Evolutionary conservation across 2,329 filamentous ascomycete genomes (phyloP).

Genomic region (Aureobasidium leucospermi): DNA sequence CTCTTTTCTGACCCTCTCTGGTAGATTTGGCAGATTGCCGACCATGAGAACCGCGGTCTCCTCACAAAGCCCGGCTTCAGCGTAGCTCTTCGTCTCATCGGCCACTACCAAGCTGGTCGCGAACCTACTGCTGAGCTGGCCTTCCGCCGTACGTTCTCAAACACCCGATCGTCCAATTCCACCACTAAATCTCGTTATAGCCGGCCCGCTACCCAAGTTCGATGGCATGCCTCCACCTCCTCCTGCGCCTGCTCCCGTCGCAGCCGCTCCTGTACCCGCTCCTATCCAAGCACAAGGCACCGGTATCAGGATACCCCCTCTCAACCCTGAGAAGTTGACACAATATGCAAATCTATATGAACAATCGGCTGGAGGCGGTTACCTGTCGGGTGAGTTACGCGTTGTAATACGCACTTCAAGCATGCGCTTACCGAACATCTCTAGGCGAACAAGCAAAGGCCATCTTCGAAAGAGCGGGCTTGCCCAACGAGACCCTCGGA

Average conservation of each 20-base stretch:
- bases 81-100: constrained; percentile 86
- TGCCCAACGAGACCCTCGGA: constrained; percentile 86
- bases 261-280: constrained; percentile 28
- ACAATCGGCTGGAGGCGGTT: constrained; percentile 69
- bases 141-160: constrained; percentile 54
- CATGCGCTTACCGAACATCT: constrained; percentile 14
- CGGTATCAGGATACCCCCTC: constrained; percentile 72
- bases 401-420: not conserved
- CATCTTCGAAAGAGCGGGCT: constrained; percentile 87
- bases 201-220: constrained; percentile 85
- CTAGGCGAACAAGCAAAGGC: constrained; percentile 77
- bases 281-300: constrained; percentile 35
- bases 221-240: constrained; percentile 59
- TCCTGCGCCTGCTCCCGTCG: constrained; percentile 20
- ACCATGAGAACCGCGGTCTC: constrained; percentile 91
- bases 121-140: constrained; percentile 76
- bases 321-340: constrained; percentile 79
- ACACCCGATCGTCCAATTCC: not conserved
- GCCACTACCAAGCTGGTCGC: constrained; percentile 84
- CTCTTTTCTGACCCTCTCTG: constrained; percentile 4
- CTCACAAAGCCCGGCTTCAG: constrained; percentile 90
- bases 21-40: constrained; percentile 98
- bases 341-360: constrained; percentile 91
- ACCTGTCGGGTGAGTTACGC: constrained; percentile 55
- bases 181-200: constrained; percentile 30